Percentiles rank a stretch among this genome's conserved stretches.
Evolutionary conservation across 2,329 filamentous ascomycete species (phyloP).

Genomic region (Colletotrichum sp.): DNA sequence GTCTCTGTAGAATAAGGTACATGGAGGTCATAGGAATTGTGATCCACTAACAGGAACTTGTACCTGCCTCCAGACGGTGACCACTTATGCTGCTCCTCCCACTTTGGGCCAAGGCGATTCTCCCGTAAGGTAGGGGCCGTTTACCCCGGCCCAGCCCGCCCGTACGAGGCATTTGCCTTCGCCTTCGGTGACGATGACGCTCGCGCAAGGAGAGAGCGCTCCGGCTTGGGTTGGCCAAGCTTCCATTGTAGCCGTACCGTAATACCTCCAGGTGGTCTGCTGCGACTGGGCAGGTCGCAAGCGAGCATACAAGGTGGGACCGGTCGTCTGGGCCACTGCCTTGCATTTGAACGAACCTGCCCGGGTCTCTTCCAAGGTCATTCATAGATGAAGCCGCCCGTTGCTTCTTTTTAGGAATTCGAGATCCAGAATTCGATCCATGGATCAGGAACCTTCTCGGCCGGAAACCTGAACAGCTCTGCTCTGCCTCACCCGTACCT

Average conservation of each 20-base stretch:
- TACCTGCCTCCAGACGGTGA: background rate
- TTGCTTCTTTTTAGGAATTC: background rate
- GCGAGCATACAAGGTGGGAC: background rate
- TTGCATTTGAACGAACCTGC: background rate
- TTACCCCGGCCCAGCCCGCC: background rate
- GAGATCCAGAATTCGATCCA: background rate
- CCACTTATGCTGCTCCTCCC: background rate
- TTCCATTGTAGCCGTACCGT: background rate
- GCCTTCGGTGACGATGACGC: slow-evolving; percentile 16
- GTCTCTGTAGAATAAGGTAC: background rate
- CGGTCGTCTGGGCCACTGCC: background rate
- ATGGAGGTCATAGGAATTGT: too few relatives aligned
- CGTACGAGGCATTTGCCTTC: slow-evolving; percentile 3
- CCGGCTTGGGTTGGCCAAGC: slow-evolving; percentile 3
- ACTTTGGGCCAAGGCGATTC: background rate
- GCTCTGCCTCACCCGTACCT: background rate
- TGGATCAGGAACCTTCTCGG: background rate
- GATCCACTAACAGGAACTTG: background rate
- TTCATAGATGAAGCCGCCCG: background rate
- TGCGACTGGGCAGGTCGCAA: background rate
- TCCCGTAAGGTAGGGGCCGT: background rate
- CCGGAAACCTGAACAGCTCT: background rate
- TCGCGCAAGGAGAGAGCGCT: background rate
- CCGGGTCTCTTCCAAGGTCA: background rate
- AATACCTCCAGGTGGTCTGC: background rate